Evolutionary conservation across 192 early-diverging fungal genomes (phyloP).

Genomic region (Mortierella antarctica): DNA sequence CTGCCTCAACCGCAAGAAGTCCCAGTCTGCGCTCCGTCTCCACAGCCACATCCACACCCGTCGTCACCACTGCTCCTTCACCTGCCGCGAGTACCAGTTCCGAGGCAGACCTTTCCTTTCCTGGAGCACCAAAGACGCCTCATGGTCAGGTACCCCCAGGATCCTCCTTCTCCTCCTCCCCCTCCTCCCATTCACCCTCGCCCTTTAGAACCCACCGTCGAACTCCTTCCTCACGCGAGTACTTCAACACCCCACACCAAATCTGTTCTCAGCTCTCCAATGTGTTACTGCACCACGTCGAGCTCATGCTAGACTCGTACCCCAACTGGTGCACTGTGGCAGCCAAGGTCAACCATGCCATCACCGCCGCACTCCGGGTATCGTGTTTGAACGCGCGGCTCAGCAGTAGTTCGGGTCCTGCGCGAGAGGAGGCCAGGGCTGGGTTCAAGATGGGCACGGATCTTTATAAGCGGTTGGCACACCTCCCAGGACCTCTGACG

Average conservation of each 20-base stretch:
- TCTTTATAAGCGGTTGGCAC: slow-evolving; percentile 19
- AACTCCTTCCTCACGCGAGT: not conserved
- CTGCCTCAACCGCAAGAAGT: not conserved
- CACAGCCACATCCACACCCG: not conserved
- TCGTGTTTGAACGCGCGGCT: slow-evolving; percentile 18
- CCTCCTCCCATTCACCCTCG: too few species aligned
- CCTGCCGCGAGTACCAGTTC: too few species aligned
- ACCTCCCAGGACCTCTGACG: slow-evolving; percentile 17
- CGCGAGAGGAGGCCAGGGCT: slow-evolving; percentile 21
- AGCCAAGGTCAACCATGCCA: slow-evolving; percentile 33
- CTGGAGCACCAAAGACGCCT: too few species aligned
- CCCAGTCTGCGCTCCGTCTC: not conserved
- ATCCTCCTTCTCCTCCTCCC: too few species aligned
- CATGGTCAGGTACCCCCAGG: too few species aligned
- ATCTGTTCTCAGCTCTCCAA: slow-evolving; percentile 35
- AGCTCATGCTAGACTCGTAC: slow-evolving; percentile 35
- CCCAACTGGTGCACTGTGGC: slow-evolving; percentile 31
- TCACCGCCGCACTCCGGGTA: slow-evolving; percentile 21
- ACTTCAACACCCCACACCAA: slow-evolving; percentile 24
- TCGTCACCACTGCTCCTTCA: too few species aligned
- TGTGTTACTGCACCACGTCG: slow-evolving; percentile 25
- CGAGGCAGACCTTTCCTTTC: too few species aligned
- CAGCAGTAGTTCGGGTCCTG: not conserved
- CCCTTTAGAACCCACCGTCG: too few species aligned
- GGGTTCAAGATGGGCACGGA: slow-evolving; percentile 33